Percentiles rank a stretch among this genome's conserved stretches.
Conservation (phyloP, 176 grass and related monocot species). For the Aegilops longissima region DNA sequence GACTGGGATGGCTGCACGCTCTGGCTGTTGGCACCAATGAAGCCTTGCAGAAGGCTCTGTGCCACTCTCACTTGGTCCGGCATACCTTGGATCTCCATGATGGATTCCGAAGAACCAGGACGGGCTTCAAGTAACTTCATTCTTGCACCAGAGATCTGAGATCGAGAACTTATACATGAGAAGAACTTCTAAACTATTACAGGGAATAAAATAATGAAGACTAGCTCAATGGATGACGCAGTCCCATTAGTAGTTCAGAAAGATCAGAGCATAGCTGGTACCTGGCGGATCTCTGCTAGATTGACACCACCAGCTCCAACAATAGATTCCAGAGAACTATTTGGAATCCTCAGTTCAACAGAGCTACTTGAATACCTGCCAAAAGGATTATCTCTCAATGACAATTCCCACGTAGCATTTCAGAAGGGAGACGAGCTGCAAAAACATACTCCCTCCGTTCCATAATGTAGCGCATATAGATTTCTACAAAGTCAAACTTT, state of each 20-base stretch:
- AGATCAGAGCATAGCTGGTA: conserved; percentile 27
- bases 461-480: no score
- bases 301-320: conserved; percentile 61
- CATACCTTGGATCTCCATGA: conserved; percentile 71
- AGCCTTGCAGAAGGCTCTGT: conserved; percentile 58
- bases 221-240: background rate
- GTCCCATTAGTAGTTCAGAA: background rate
- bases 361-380: conserved; percentile 57
- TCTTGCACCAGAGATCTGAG: conserved; percentile 67
- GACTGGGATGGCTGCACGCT: conserved; percentile 35
- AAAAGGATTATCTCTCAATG: conserved; percentile 25
- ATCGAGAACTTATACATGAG: conserved; percentile 28
- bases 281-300: conserved; percentile 76
- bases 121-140: conserved; percentile 47
- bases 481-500: no score
- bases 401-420: background rate
- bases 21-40: conserved; percentile 41
- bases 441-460: no score
- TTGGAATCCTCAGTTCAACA: conserved; percentile 65
- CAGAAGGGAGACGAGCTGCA: background rate
- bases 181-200: background rate
- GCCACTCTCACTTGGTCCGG: conserved; percentile 67
- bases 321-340: conserved; percentile 51
- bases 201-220: background rate
- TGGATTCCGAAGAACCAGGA: conserved; percentile 45